These are phyloP conservation scores for Salicornia ramosissima DNA, from an alignment of 148 eudicot genomes.

Conservation along the genomic window DNA sequence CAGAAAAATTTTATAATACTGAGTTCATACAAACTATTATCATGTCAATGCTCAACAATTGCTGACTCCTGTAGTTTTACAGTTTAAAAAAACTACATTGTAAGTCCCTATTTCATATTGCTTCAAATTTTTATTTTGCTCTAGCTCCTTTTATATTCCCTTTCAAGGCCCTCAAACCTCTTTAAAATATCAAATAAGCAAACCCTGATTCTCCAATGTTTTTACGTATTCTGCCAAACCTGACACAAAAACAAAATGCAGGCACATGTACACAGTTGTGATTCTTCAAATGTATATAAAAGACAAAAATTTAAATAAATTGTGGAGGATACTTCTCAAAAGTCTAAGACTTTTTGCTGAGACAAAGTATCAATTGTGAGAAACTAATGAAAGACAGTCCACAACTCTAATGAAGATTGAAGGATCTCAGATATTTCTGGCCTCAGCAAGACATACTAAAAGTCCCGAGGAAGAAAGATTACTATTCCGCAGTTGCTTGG, in stretches of 20 bases:
- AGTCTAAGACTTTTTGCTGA: background rate
- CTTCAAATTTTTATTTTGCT: background rate
- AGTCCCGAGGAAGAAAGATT: background rate
- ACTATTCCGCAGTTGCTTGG: background rate
- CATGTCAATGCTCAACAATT: background rate
- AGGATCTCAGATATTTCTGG: too few relatives aligned
- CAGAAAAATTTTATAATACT: background rate
- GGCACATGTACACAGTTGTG: background rate
- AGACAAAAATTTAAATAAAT: background rate
- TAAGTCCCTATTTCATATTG: background rate
- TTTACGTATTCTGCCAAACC: background rate
- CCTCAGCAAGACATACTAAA: too few relatives aligned
- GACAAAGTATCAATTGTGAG: background rate
- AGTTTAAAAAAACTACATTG: background rate
- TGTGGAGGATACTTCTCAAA: too few relatives aligned
- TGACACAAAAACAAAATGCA: background rate
- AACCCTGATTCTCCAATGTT: background rate
- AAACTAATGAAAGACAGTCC: background rate
- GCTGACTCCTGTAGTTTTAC: background rate
- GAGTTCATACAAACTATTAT: background rate
- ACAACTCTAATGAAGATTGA: background rate
- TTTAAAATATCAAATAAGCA: background rate
- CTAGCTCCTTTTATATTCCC: background rate
- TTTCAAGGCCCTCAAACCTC: background rate
- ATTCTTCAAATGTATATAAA: background rate